Evolutionary conservation across 495 filamentous ascomycete genomes (phyloP).

Genomic region (Talaromyces liani): DNA sequence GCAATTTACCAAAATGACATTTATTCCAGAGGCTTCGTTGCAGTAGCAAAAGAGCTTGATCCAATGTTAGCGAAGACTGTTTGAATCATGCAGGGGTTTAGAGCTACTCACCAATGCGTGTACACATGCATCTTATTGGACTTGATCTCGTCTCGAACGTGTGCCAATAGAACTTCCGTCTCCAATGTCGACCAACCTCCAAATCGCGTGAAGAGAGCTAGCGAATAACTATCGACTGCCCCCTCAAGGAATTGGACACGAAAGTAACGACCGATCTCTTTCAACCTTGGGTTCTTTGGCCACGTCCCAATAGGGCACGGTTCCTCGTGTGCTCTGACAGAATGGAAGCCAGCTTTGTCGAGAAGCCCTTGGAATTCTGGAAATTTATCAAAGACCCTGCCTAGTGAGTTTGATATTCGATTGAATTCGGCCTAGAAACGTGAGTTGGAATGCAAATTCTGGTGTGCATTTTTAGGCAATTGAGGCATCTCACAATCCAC

Average conservation of each 20-base stretch:
- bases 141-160: conserved; percentile 16
- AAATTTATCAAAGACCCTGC: neutral
- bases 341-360: conserved; percentile 25
- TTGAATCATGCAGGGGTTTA: neutral
- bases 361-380: neutral
- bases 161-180: conserved; percentile 17
- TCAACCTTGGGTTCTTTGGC: conserved; percentile 24
- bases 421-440: neutral
- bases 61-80: neutral
- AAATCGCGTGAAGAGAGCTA: conserved; percentile 16
- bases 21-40: conserved; percentile 11
- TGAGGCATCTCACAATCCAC: neutral
- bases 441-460: neutral
- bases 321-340: conserved; percentile 14
- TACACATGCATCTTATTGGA: conserved; percentile 19
- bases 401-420: neutral
- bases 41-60: conserved; percentile 12
- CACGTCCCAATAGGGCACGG: conserved; percentile 12
- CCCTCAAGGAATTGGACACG: conserved; percentile 16
- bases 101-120: conserved; percentile 12
- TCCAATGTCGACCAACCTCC: conserved; percentile 16
- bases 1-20: neutral
- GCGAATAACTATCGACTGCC: conserved; percentile 15
- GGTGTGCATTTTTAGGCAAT: neutral
- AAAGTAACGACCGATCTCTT: conserved; percentile 22